Evolutionary conservation across 1,139 yeast species (phyloP).

Genomic region (Hemisphaericaspora xylofermentans): DNA sequence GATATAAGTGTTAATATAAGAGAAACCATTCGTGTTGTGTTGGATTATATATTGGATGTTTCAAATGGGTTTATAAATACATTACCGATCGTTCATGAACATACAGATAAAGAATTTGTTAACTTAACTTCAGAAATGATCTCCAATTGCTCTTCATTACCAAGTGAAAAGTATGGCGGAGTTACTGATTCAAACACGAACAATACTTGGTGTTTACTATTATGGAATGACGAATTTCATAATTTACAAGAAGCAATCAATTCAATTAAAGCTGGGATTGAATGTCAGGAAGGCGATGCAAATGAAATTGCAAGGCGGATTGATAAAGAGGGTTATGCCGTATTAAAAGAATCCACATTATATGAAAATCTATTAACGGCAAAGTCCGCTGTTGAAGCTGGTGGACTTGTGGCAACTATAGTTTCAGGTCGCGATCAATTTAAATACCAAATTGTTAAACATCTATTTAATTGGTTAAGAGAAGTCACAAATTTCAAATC

Average conservation of each 20-base stretch:
- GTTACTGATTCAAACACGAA: conserved; percentile 26
- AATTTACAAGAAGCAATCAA: conserved; percentile 48
- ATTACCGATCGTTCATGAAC: conserved; percentile 35
- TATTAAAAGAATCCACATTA: conserved; percentile 22
- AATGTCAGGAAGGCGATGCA: conserved; percentile 25
- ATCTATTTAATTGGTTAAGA: conserved; percentile 51
- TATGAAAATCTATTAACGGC: conserved; percentile 22
- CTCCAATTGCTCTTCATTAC: conserved; percentile 32
- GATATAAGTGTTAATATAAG: conserved; percentile 21
- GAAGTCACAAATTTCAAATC: conserved; percentile 34
- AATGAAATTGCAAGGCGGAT: conserved; percentile 35
- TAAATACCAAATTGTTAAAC: conserved; percentile 46
- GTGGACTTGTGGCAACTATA: conserved; percentile 59
- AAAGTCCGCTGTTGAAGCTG: conserved; percentile 38
- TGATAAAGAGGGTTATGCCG: conserved; percentile 31
- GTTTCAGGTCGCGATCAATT: conserved; percentile 46
- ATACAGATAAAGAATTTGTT: conserved; percentile 21
- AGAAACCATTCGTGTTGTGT: conserved; percentile 33
- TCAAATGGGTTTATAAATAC: conserved; percentile 35
- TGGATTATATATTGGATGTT: conserved; percentile 53
- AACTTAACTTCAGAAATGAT: conserved; percentile 24
- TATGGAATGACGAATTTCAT: conserved; percentile 79
- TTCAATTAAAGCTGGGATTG: conserved; percentile 39
- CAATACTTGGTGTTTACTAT: conserved; percentile 43
- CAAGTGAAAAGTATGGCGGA: conserved; percentile 29